Evolutionary conservation across 495 filamentous ascomycete genomes (phyloP), one percentile per base, ranked within the genome.

Genomic region (Penicillium malachiteum): DNA sequence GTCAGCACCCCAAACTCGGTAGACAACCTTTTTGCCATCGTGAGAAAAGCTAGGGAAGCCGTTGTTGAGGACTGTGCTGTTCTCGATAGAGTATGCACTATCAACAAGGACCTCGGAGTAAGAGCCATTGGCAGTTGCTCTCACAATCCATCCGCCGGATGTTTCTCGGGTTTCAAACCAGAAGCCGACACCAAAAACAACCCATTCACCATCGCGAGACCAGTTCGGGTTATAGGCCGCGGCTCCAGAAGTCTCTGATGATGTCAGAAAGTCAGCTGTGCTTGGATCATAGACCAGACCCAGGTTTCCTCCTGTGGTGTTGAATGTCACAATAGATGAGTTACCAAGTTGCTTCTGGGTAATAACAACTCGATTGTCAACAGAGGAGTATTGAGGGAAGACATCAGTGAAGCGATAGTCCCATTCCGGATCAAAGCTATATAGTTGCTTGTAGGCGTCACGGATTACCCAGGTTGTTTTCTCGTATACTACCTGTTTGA

Each of bases 331-430:
- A 21, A 70, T 55, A 31, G 65, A 66, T 5, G 67, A 64, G 52
- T 66, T 64, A 50, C 67, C 69, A 13, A 67, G 60, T 30, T 67
- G 63, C 45, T 66, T 70, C 39, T 67, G 49, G 0, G 69, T 70
- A 10, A 68, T 61, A 48, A 63, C 67, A 2, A 70, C 43, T 9
- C 47, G 50, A 34, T 63, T 58, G 13, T 64, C 43, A 16, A 44
- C 42, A 7, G 50, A 43, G 9, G 56, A 60, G 16, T 61, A 52
- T 26, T 66, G 66, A 4, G 69, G 69, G 56, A 70, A 70, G 5
- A 72, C 67, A 44, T 72, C 67, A 8, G 58, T 72, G 58, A 70
- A 72, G 8, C 65, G 67, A 47, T 72, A 72, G 3, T 70, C 69
- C 69, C 69, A 72, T 17, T 68, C 63, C 2, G 16, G 12, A 37